Base-by-base conservation (phyloP, 1,284 basidiomycete species). In the Trametes pubescens region DNA sequence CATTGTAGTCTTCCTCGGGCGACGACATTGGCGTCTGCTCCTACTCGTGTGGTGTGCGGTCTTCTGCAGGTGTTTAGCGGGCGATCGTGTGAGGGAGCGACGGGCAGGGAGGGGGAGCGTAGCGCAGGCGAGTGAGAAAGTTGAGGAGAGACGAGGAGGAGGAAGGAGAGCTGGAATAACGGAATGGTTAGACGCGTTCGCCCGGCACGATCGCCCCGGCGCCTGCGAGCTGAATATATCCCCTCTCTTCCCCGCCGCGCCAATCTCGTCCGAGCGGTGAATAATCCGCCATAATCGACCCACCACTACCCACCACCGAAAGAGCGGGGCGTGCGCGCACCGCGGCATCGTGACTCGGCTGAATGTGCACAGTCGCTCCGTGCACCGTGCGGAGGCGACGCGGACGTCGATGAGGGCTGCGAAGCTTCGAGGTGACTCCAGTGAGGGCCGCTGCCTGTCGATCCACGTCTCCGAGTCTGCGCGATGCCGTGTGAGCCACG, bases 1-100 rank as follows among this genome's bases (percentile, higher is more conserved):
- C 79, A 63, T 79, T 76, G 68, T 73, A 74, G 48, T 84, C 83
- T 56, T 84, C 80, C 61, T 85, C 82, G 4, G 75, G 77, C 8
- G 82, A 84, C 59, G 82, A 84, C 82, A 84, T 83, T 14, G 40
- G 29, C 21, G 6, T 35, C n/a, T 21, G 35, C 21, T 26, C 35
- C n/a, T 21, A 34, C 16, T 8, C 10, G 35, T 38, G 37, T 8
- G 21, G n/a, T 22, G 21, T 16, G 18, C 14, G 37, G 7, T n/a
- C n/a, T 6, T 6, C 14, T 14, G 13, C 10, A 38, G 13, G 4
- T 2, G 18, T 26, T 5, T 10, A 34, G 0, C 18, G 8, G 38
- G 10, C 1, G 43, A 38, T n/a, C n/a, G n/a, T n/a, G 51, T 4
- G 13, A 16, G 22, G 10, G 11, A 22, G 24, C 6, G 37, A 16